Evolutionary conservation across 2,329 filamentous ascomycete genomes (phyloP).

Genomic region (Macrophomina phaseolina): DNA sequence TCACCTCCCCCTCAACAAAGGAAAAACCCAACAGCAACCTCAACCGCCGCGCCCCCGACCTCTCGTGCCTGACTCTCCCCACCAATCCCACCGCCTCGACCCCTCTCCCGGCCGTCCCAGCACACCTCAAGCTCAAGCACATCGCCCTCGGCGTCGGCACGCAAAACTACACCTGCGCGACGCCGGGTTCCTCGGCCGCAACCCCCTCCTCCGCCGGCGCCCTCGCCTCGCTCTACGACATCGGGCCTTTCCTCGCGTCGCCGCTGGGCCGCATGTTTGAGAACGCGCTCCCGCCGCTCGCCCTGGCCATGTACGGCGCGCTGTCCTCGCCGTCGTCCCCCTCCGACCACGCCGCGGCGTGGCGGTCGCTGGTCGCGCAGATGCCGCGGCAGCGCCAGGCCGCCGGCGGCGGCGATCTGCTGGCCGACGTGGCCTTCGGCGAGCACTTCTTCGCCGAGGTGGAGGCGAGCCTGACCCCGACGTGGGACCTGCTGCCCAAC

Average conservation of each 20-base stretch:
- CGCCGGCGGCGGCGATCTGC: not conserved
- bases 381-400: not conserved
- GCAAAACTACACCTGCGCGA: conserved; percentile 46
- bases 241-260: conserved; percentile 20
- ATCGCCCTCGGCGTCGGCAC: conserved; percentile 55
- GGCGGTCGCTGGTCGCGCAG: not conserved
- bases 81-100: conserved; percentile 47
- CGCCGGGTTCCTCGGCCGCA: conserved; percentile 28
- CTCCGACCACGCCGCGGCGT: not conserved
- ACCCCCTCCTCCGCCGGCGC: conserved; percentile 30
- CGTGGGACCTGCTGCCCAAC: conserved; percentile 59
- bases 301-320: conserved; percentile 23
- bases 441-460: conserved; percentile 69
- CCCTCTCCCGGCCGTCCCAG: conserved; percentile 38
- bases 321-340: not conserved
- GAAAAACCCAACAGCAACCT: not conserved
- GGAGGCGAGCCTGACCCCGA: conserved; percentile 55
- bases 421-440: conserved; percentile 54
- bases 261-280: conserved; percentile 6
- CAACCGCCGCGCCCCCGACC: not conserved
- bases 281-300: conserved; percentile 11
- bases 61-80: conserved; percentile 14
- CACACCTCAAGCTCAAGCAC: conserved; percentile 46
- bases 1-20: not conserved
- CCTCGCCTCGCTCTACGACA: conserved; percentile 32